These are phyloP conservation scores for Whalleya microplaca DNA, from an alignment of 2,329 filamentous ascomycete species.

Conservation along the genomic window DNA sequence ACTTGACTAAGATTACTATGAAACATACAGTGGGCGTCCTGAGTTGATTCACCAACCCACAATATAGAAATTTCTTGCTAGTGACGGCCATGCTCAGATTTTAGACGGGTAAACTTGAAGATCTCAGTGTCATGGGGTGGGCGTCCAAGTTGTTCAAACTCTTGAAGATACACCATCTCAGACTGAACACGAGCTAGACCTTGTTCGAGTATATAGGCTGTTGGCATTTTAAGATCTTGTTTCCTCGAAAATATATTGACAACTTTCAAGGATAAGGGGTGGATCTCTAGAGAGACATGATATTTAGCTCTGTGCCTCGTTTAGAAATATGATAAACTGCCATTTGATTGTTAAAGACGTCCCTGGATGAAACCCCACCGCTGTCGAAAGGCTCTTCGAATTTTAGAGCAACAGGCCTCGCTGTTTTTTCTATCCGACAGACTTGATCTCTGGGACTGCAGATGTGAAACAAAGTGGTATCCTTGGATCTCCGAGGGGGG, in stretches of 20 bases:
- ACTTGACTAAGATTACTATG: slow-evolving; percentile 66
- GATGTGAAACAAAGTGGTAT: slow-evolving; percentile 89
- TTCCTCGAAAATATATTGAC: slow-evolving; percentile 73
- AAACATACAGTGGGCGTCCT: slow-evolving; percentile 42
- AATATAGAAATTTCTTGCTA: slow-evolving; percentile 19
- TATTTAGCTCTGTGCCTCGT: slow-evolving; percentile 69
- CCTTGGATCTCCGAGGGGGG: slow-evolving; percentile 97
- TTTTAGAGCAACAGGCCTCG: slow-evolving; percentile 73
- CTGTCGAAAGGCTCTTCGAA: slow-evolving; percentile 57
- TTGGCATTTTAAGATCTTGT: slow-evolving; percentile 68
- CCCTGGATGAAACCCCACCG: slow-evolving; percentile 60
- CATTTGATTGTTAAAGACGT: slow-evolving; percentile 91
- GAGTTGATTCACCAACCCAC: background rate
- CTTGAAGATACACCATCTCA: slow-evolving; percentile 92
- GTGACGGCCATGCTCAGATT: slow-evolving; percentile 76
- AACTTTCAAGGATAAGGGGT: slow-evolving; percentile 68
- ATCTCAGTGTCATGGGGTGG: slow-evolving; percentile 85
- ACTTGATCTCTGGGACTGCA: slow-evolving; percentile 76
- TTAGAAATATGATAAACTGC: slow-evolving; percentile 77
- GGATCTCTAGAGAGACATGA: slow-evolving; percentile 76
- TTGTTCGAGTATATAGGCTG: slow-evolving; percentile 80
- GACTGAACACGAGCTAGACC: slow-evolving; percentile 85
- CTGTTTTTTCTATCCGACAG: slow-evolving; percentile 84
- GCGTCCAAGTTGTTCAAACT: slow-evolving; percentile 67
- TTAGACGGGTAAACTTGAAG: slow-evolving; percentile 99